These are phyloP conservation scores for Coemansia sp. DNA, from an alignment of 192 early-diverging fungal species.

Conservation along the genomic window DNA sequence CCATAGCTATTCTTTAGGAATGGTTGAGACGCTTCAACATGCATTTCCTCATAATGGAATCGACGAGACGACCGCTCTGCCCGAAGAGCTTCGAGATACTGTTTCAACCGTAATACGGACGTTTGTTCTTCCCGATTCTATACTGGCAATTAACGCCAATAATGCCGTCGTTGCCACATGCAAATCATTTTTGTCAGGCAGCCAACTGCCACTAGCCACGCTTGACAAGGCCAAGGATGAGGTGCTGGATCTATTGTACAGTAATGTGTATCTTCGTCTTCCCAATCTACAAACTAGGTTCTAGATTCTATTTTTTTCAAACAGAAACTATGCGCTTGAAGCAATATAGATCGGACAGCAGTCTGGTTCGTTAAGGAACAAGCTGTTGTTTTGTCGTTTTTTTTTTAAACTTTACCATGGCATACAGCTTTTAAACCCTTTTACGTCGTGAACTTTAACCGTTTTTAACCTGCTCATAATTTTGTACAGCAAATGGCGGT, in stretches of 20 bases:
- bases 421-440: not conserved
- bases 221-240: constrained; percentile 26
- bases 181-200: constrained; percentile 17
- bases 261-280: constrained; percentile 36
- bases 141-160: constrained; percentile 24
- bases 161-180: constrained; percentile 6
- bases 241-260: constrained; percentile 28
- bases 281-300: not conserved
- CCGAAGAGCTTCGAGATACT: constrained; percentile 15
- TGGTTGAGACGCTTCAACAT: constrained; percentile 13
- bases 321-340: not conserved
- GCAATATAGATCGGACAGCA: not conserved
- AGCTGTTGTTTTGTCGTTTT: not conserved
- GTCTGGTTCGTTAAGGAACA: no score
- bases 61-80: constrained; percentile 3
- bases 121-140: constrained; percentile 33
- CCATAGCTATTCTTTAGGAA: constrained; percentile 8
- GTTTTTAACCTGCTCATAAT: no score
- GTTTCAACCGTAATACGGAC: constrained; percentile 22
- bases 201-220: constrained; percentile 10
- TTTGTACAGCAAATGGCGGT: not conserved
- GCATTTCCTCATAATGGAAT: constrained; percentile 20
- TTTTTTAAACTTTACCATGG: constrained; percentile 1
- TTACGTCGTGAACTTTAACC: no score
- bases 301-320: not conserved